phyloP scores from a whole-genome alignment of 176 grass and related monocot genomes.

The Coix lacrymajobi region DNA sequence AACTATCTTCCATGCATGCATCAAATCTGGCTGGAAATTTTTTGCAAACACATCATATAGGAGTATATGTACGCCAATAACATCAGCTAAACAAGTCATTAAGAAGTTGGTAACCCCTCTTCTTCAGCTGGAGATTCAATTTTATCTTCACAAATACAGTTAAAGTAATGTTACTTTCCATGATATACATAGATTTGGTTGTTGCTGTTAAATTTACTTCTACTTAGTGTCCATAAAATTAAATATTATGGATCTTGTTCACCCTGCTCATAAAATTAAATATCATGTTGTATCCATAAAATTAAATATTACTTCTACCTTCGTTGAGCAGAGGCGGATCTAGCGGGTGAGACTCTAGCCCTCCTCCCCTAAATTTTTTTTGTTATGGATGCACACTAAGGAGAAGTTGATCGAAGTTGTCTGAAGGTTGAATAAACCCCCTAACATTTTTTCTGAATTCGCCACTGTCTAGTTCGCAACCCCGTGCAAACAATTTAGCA shows the following conservation, averaged over 20 bases:
- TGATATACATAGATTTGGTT: background rate
- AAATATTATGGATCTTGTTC: too few relatives aligned
- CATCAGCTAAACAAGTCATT: background rate
- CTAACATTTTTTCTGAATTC: too few relatives aligned
- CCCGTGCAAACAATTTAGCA: background rate
- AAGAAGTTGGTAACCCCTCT: background rate
- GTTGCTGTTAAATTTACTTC: background rate
- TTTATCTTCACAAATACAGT: background rate
- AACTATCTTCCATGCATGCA: background rate
- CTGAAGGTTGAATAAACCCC: too few relatives aligned
- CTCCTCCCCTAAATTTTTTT: too few relatives aligned
- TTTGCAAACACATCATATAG: background rate
- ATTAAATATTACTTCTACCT: too few relatives aligned
- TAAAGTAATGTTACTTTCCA: background rate
- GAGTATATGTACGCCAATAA: background rate
- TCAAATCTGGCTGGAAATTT: background rate
- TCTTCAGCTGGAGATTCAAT: background rate
- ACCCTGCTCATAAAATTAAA: too few relatives aligned
- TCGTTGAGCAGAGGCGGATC: too few relatives aligned
- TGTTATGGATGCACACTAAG: too few relatives aligned
- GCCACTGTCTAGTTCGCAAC: too few relatives aligned
- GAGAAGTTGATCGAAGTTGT: too few relatives aligned
- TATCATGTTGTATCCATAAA: too few relatives aligned
- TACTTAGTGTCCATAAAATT: background rate
- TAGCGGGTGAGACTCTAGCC: too few relatives aligned